A percentile compares a stretch with the other conserved stretches of the same genome.
These are phyloP conservation scores for Sugiyamaella boreocaroliniensis DNA, from an alignment of 805 yeast species.

Conservation along the genomic window DNA sequence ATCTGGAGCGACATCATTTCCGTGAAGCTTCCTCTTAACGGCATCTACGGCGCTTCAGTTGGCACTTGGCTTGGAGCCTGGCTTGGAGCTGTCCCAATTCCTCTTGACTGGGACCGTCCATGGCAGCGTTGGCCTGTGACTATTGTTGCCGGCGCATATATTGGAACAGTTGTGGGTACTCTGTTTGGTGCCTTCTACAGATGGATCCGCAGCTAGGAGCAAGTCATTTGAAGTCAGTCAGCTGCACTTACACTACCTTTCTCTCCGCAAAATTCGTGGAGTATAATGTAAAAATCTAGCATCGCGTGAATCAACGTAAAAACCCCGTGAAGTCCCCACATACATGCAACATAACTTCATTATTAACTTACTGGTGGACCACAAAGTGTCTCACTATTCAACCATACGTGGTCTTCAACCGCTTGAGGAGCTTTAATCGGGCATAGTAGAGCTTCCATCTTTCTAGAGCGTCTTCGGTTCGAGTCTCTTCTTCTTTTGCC, in stretches of 20 bases:
- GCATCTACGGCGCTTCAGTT: conserved; percentile 35
- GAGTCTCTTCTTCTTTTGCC: neutral
- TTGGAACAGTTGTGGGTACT: conserved; percentile 65
- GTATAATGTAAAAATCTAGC: neutral
- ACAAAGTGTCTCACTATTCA: neutral
- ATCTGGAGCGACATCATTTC: conserved; percentile 36
- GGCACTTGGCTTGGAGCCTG: conserved; percentile 65
- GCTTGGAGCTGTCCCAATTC: conserved; percentile 91
- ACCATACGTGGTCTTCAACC: conserved; percentile 7
- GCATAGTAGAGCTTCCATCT: conserved; percentile 9
- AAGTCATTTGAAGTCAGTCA: no score
- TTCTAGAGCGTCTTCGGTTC: conserved; percentile 2
- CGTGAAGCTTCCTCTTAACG: conserved; percentile 24
- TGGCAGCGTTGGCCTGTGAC: conserved; percentile 98
- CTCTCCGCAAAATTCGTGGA: no score
- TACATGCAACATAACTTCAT: neutral
- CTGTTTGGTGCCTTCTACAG: conserved; percentile 28
- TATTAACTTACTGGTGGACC: neutral
- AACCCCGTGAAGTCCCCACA: neutral
- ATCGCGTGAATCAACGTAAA: neutral
- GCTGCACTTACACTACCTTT: no score
- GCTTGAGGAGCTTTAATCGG: conserved; percentile 3
- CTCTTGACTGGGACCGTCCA: conserved; percentile 94
- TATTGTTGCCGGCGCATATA: conserved; percentile 66
- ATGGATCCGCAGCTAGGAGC: neutral